A percentile compares a stretch with the other conserved stretches of the same genome.
phyloP scores from a whole-genome alignment of 169 alveolate genomes.

The Cryptosporidium tyzzeri region DNA sequence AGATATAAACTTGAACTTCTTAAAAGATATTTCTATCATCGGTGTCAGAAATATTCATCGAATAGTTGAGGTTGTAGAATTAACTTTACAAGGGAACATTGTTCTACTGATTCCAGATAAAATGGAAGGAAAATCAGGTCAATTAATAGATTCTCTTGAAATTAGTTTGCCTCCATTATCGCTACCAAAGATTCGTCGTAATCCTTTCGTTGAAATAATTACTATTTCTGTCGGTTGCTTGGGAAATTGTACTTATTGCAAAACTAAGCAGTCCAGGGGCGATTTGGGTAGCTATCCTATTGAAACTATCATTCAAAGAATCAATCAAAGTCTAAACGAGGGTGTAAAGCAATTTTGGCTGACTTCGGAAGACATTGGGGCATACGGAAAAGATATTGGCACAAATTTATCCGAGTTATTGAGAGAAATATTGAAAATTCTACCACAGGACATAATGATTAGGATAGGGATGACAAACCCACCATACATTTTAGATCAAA shows the following conservation, averaged over 20 bases:
- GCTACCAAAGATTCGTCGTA: conserved; percentile 97
- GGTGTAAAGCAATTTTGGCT: conserved; percentile 97
- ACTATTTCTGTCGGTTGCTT: conserved; percentile 98
- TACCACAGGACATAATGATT: conserved; percentile 90
- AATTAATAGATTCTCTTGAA: conserved; percentile 27
- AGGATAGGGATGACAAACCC: conserved; percentile 99
- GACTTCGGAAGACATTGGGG: conserved; percentile 98
- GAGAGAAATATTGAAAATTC: conserved; percentile 83
- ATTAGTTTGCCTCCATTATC: conserved; percentile 90
- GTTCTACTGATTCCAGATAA: conserved; percentile 90
- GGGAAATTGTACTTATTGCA: conserved; percentile 98
- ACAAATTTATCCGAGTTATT: conserved; percentile 93
- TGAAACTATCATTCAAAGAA: conserved; percentile 91
- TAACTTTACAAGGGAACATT: conserved; percentile 92
- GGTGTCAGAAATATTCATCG: conserved; percentile 84
- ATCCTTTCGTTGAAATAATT: conserved; percentile 93
- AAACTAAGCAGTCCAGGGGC: conserved; percentile 97
- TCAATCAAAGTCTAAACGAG: conserved; percentile 89
- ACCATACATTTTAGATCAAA: conserved; percentile 96
- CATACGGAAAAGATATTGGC: conserved; percentile 98
- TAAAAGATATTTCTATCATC: conserved; percentile 79
- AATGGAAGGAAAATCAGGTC: conserved; percentile 24
- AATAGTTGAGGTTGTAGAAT: conserved; percentile 96
- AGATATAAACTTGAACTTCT: conserved; percentile 81
- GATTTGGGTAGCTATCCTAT: conserved; percentile 92